phyloP scores from a whole-genome alignment of 495 filamentous ascomycete species.

The Neurospora sp. region DNA sequence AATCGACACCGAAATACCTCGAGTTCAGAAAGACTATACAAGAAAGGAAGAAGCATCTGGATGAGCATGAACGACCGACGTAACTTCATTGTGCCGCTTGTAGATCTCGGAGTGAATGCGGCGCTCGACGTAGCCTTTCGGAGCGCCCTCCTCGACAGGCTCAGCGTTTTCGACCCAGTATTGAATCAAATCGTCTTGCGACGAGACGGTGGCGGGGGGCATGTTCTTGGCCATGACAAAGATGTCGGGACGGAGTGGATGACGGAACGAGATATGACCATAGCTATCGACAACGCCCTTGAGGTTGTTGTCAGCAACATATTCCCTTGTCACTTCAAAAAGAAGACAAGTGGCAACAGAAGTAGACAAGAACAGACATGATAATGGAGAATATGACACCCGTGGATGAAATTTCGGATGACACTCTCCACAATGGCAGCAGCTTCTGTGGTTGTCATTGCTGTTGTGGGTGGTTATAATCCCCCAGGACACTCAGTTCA shows the following conservation, averaged over 20 bases:
- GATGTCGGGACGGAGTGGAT: constrained; percentile 26
- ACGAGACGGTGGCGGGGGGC: constrained; percentile 36
- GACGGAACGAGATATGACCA: constrained; percentile 42
- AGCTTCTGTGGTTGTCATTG: background rate
- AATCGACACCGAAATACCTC: too few relatives aligned
- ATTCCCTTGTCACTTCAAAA: background rate
- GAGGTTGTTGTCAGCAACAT: background rate
- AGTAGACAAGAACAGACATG: constrained; percentile 22
- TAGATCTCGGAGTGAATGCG: constrained; percentile 45
- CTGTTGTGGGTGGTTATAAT: background rate
- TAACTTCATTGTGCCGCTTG: constrained; percentile 30
- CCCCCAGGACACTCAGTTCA: background rate
- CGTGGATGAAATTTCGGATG: constrained; percentile 14
- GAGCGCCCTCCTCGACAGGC: constrained; percentile 24
- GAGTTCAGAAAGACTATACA: too few relatives aligned
- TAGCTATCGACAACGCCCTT: constrained; percentile 43
- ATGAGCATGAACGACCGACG: constrained; percentile 40
- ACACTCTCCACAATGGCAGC: background rate
- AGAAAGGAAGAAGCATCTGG: too few relatives aligned
- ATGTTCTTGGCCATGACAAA: constrained; percentile 39
- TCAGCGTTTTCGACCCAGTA: constrained; percentile 31
- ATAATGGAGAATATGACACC: constrained; percentile 22
- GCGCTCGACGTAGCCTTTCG: constrained; percentile 32
- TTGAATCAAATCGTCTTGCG: constrained; percentile 31
- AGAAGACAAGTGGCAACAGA: background rate